Evolutionary conservation across 2,329 filamentous ascomycete genomes (phyloP), one percentile per base, ranked within the genome.

Genomic region (Penicillium corylophilum): DNA sequence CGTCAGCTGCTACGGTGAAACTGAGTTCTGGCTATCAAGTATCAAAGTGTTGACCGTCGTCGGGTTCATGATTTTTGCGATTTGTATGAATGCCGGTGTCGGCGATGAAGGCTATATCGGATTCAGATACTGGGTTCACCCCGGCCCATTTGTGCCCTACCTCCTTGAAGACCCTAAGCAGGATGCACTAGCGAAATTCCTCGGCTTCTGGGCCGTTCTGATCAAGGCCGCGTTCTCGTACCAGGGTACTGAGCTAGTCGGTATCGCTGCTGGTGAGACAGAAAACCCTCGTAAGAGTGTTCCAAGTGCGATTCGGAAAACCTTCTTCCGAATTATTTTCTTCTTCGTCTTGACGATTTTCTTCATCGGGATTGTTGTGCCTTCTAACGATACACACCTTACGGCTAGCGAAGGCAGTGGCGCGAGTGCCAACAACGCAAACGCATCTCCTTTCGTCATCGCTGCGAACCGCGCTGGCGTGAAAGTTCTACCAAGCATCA

Each of bases 361-460:
- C 41, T 55, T 57, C 8, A 52, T 57, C 16, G 55, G 55, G 8
- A 46, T 57, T 16, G 33, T 55, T 8, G 55, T 57, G n/a, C 52
- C 55, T 28, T 55, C 46, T 22, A 41, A 53, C 20, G 49, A 54
- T 23, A 22, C 28, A 2, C 39, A 48, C 15, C 52, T 57, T 20
- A 28, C 47, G 3, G 24, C 22, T 43, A 18, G 23, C 40, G 24
- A 26, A 26, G 40, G 24, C 24, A 39, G 22, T 8, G 42, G 42
- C 13, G 18, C 41, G 29, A 39, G 29, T 28, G 24, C 41, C 15
- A 39, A 41, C 20, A 44, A 52, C n/a, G 55, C 55, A 44, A 35
- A 43, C 1, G 55, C 46, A n/a, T 55, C 52, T 9, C 55, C 55
- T n/a, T 57, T 57, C 23, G 55, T 57, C 13, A 55, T 57, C 31